Evolutionary conservation across 352 stramenopile species (phyloP), one percentile per base, ranked within the genome.

Genomic region (Globisporangium abappressorium): DNA sequence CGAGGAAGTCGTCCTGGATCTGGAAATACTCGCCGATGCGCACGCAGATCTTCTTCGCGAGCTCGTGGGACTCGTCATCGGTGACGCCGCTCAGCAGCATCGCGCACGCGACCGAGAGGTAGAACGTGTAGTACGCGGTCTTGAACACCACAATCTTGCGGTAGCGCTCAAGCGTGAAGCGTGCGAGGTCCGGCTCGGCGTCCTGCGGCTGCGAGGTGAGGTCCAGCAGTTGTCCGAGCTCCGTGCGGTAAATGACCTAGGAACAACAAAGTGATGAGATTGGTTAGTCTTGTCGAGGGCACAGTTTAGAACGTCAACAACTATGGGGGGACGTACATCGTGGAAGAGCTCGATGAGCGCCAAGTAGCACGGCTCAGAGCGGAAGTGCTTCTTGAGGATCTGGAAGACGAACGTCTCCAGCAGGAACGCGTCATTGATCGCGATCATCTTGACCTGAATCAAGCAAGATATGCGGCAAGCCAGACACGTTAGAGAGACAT

Each of bases 91-190:
- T 84, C 59, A 93, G 73, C 51, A 89, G 73, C 92, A 99, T 97
- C 62, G 93, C 96, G 68, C 94, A 92, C 36, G 94, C 92, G 67
- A 94, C 84, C 34, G 93, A 97, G 34, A 99, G 84, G 83, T 99
- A 99, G 81, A 99, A 99, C 63, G 94, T 98, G 79, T 99, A 99
- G 82, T 98, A 99, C 36, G 96, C 94, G 5, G 98, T 99, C 84
- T 99, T 99, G 87, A 99, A 99, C 26, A 96, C 91, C 60, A 99
- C 98, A 72, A 99, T 99, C 70, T 94, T 76, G 58, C 76, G 82
- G 74, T 95, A 92, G 58, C 97, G 88, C 72, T 98, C 89, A 14
- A 96, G 62, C 26, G 97, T 99, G 75, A 99, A 99, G 70, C 91
- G 89, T 58, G 82, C 69, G n/a, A 98, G 80, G 68, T 98, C 87